phyloP scores from a whole-genome alignment of 345 rosid species.

The Bruguiera sexangula region DNA sequence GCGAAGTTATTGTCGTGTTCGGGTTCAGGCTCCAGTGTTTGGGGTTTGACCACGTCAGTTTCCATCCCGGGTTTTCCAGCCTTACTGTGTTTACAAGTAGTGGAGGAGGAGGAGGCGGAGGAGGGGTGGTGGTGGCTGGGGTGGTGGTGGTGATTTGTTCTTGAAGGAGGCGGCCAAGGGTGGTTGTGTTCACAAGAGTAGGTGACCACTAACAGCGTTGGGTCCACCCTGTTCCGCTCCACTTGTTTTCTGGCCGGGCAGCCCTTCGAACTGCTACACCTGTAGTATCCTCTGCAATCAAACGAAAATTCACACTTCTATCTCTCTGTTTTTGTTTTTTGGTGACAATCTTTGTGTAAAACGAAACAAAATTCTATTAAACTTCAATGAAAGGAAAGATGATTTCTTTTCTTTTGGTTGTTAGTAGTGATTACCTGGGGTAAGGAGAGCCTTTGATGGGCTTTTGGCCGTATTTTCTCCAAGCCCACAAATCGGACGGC shows the following conservation, averaged over 20 bases:
- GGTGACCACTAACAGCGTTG: conserved; percentile 79
- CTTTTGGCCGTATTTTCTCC: conserved; percentile 98
- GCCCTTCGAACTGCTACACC: conserved; percentile 95
- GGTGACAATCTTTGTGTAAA: too few species aligned
- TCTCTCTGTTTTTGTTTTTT: too few species aligned
- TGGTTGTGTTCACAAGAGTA: conserved; percentile 94
- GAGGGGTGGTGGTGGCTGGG: conserved; percentile 9
- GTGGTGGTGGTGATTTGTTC: conserved; percentile 41
- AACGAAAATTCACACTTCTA: background rate
- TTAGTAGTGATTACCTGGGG: conserved; percentile 62
- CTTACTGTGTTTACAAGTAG: background rate
- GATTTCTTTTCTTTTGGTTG: background rate
- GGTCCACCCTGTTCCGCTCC: conserved; percentile 84
- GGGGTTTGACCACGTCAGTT: conserved; percentile 10
- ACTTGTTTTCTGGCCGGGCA: conserved; percentile 97
- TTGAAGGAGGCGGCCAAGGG: conserved; percentile 70
- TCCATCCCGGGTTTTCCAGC: conserved; percentile 7
- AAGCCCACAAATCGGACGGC: conserved; percentile 97
- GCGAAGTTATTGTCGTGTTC: conserved; percentile 45
- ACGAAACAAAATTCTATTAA: too few species aligned
- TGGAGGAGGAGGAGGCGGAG: conserved; percentile 13
- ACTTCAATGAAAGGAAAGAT: too few species aligned
- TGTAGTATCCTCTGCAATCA: conserved; percentile 70
- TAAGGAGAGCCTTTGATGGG: conserved; percentile 95
- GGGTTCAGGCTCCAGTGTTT: conserved; percentile 18